These are phyloP conservation scores for Sedum album DNA, from an alignment of 164 flowering plant genomes.

Conservation along the genomic window DNA sequence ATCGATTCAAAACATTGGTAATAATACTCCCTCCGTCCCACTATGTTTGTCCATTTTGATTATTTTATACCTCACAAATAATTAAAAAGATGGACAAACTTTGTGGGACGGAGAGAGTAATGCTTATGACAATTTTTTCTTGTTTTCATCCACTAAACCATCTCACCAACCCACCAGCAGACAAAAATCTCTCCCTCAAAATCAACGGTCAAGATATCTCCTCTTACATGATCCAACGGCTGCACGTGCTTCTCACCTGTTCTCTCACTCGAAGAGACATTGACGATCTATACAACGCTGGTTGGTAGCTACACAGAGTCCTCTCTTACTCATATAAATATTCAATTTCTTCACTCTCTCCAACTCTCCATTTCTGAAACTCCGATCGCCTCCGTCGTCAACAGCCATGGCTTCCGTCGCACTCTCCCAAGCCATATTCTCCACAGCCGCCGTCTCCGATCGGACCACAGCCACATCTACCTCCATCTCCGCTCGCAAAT, in stretches of 20 bases:
- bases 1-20: no score
- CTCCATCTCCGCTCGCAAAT: slow-evolving; percentile 29
- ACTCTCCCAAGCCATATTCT: not conserved
- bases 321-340: not conserved
- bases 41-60: no score
- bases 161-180: not conserved
- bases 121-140: no score
- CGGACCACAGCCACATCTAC: slow-evolving; percentile 19
- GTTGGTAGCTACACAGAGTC: not conserved
- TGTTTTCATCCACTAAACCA: no score
- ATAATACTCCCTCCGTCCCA: no score
- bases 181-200: not conserved
- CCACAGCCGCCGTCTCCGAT: not conserved
- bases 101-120: no score
- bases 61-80: no score
- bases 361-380: not conserved
- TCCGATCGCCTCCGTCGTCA: not conserved
- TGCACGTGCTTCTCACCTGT: not conserved
- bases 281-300: not conserved
- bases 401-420: not conserved
- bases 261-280: not conserved
- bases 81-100: no score
- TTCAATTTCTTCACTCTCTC: not conserved
- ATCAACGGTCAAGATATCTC: not conserved
- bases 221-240: not conserved